These are phyloP conservation scores for Pythium biforme DNA, from an alignment of 352 stramenopile species.

Conservation along the genomic window DNA sequence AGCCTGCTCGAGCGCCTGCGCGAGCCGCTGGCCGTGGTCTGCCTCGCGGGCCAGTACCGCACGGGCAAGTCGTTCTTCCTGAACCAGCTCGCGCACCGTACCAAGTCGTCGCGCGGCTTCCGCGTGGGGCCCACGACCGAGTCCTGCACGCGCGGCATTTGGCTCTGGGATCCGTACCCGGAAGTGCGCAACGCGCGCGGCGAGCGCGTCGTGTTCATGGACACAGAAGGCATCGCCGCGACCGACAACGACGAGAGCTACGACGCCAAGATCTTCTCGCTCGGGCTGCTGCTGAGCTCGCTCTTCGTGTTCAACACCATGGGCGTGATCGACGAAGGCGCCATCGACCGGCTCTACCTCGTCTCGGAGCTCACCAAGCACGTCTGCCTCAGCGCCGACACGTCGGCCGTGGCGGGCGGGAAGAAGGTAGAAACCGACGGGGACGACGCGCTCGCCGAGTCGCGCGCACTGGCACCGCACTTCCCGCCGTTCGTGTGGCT, in stretches of 20 bases:
- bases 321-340: constrained; percentile 85
- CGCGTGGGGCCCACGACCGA: constrained; percentile 79
- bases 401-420: constrained; percentile 3
- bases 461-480: constrained; percentile 56
- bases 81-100: constrained; percentile 59
- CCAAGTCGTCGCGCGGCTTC: constrained; percentile 40
- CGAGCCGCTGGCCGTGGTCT: constrained; percentile 78
- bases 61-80: constrained; percentile 89
- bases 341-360: constrained; percentile 82
- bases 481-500: constrained; percentile 86
- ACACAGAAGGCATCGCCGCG: constrained; percentile 83
- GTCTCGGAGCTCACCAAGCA: constrained; percentile 86
- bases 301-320: constrained; percentile 89
- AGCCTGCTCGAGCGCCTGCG: constrained; percentile 62
- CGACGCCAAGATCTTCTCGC: constrained; percentile 86
- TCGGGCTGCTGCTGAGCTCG: constrained; percentile 76
- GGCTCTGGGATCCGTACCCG: constrained; percentile 72
- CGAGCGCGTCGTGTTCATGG: constrained; percentile 76
- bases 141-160: constrained; percentile 84
- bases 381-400: constrained; percentile 63
- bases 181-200: constrained; percentile 54
- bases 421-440: constrained; percentile 10
- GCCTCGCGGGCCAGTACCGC: constrained; percentile 77
- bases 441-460: constrained; percentile 44
- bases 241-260: constrained; percentile 88